phyloP scores from a whole-genome alignment of 306 rosid species.

The Pueraria montana region DNA sequence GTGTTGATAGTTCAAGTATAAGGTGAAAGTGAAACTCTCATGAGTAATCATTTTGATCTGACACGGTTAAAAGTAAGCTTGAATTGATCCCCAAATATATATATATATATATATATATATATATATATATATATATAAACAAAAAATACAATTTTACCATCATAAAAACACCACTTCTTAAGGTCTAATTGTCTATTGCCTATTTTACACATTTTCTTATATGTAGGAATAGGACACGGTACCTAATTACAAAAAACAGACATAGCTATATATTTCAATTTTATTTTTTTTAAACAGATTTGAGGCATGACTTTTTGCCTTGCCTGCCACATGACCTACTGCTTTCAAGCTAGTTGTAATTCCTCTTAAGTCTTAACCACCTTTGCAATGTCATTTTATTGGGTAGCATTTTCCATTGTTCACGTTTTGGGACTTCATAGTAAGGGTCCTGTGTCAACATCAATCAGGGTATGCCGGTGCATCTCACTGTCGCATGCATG shows the following conservation, averaged over 20 bases:
- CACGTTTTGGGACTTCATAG: slow-evolving; percentile 3
- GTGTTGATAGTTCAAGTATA: neutral
- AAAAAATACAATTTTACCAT: no score
- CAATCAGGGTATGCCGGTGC: neutral
- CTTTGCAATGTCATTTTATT: neutral
- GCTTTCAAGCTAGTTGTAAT: slow-evolving; percentile 25
- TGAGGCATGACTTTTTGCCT: neutral
- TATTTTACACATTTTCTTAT: neutral
- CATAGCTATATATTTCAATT: neutral
- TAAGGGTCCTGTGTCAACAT: neutral
- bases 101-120: no score
- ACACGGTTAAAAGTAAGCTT: neutral
- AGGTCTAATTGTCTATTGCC: neutral
- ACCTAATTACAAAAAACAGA: neutral
- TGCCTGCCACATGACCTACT: slow-evolving; percentile 16
- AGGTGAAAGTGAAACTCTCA: neutral
- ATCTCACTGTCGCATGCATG: neutral
- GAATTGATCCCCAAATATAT: neutral
- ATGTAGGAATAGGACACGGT: neutral
- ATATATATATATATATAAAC: no score
- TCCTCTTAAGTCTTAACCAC: neutral
- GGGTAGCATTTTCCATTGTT: neutral
- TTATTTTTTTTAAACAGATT: neutral
- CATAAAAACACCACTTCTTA: no score
- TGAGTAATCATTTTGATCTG: neutral